phyloP scores from a whole-genome alignment of 306 rosid species.

The Oemleria cerasiformis region DNA sequence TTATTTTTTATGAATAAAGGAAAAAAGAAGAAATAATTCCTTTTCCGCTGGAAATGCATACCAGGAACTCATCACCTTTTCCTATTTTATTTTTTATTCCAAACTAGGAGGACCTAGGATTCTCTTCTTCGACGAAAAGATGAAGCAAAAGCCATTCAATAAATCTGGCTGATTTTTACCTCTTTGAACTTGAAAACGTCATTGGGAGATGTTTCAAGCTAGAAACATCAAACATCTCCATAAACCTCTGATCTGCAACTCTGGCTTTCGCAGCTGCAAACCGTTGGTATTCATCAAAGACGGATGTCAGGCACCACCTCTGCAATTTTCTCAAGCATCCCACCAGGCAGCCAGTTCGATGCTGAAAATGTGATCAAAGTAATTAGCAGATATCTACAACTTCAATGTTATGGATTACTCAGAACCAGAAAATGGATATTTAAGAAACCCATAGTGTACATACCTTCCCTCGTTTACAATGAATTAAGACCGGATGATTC shows the following conservation, averaged over 20 bases:
- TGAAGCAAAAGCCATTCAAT: constrained; percentile 31
- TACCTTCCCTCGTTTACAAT: constrained; percentile 98
- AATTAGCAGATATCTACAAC: constrained; percentile 15
- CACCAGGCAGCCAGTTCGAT: constrained; percentile 96
- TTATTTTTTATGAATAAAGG: constrained; percentile 4
- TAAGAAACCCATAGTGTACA: background rate
- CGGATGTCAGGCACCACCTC: constrained; percentile 89
- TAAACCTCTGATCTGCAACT: constrained; percentile 90
- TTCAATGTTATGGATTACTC: constrained; percentile 1
- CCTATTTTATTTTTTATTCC: constrained; percentile 43
- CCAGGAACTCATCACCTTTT: constrained; percentile 58
- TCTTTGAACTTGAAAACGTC: constrained; percentile 62
- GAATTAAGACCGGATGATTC: constrained; percentile 93
- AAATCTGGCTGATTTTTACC: constrained; percentile 34
- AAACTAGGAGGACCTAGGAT: constrained; percentile 25
- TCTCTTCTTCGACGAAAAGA: constrained; percentile 45
- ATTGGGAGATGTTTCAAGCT: constrained; percentile 67
- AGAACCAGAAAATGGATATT: background rate
- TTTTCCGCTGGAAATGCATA: constrained; percentile 39
- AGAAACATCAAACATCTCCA: constrained; percentile 90
- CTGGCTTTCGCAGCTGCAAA: constrained; percentile 98
- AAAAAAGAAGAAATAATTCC: constrained; percentile 42
- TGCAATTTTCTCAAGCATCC: constrained; percentile 94
- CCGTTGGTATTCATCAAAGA: constrained; percentile 86
- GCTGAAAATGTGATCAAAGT: constrained; percentile 45